A percentile compares a stretch with the other conserved stretches of the same genome.
These are phyloP conservation scores for Aspergillus egyptiacus DNA, from an alignment of 495 filamentous ascomycete genomes.

Conservation along the genomic window DNA sequence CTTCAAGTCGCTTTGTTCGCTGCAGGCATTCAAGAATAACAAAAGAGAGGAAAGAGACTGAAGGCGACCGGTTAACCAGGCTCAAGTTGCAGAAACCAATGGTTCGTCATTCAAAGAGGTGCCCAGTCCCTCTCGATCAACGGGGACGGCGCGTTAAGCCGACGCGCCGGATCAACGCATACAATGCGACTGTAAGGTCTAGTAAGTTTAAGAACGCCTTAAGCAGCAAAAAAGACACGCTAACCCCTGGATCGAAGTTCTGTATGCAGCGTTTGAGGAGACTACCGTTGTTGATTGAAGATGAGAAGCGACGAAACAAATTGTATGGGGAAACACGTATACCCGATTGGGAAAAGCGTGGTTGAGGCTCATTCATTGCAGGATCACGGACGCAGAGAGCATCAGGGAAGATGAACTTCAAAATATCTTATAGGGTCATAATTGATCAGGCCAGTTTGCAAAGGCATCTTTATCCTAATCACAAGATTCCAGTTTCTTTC, in stretches of 20 bases:
- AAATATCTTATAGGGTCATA: no score
- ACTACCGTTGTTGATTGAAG: background rate
- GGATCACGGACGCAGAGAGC: no score
- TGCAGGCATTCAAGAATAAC: background rate
- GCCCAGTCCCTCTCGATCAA: background rate
- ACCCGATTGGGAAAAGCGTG: constrained; percentile 9
- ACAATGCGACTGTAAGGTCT: background rate
- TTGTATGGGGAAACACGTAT: constrained; percentile 6
- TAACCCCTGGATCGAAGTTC: background rate
- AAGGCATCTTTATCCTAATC: no score
- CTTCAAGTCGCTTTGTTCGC: constrained; percentile 6
- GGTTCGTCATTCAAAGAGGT: constrained; percentile 3
- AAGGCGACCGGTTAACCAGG: no score
- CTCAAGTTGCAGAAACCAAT: background rate
- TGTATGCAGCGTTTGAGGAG: no score
- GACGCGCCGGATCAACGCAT: constrained; percentile 6
- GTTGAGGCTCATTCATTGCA: background rate
- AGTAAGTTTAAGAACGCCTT: background rate
- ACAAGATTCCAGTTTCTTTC: no score
- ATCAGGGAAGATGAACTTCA: no score
- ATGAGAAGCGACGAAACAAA: background rate
- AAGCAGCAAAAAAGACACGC: background rate
- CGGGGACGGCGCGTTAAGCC: background rate
- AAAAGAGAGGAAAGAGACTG: constrained; percentile 1
- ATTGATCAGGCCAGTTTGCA: no score